These are phyloP conservation scores for Coniochaeta sp. DNA, from an alignment of 2,329 filamentous ascomycete species.

Conservation along the genomic window DNA sequence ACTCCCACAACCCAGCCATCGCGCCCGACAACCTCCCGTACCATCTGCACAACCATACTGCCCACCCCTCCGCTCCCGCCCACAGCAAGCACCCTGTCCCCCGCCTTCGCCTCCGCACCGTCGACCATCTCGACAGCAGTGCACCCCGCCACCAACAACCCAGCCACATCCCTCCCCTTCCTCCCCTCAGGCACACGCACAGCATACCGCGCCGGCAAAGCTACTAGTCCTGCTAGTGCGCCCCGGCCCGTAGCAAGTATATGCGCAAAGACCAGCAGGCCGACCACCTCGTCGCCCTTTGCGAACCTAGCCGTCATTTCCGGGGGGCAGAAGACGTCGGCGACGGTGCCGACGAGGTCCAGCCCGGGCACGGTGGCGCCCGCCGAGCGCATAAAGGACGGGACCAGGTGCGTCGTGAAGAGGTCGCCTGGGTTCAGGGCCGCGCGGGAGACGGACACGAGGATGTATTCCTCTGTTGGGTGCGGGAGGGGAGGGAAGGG, in stretches of 20 bases:
- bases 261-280: neutral
- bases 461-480: conserved; percentile 10
- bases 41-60: conserved; percentile 36
- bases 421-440: conserved; percentile 29
- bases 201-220: conserved; percentile 20
- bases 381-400: conserved; percentile 22
- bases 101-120: conserved; percentile 13
- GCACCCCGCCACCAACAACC: conserved; percentile 26
- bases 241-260: conserved; percentile 21
- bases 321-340: conserved; percentile 5
- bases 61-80: conserved; percentile 45
- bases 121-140: conserved; percentile 21
- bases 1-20: conserved; percentile 34
- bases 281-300: neutral
- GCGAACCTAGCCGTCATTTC: neutral
- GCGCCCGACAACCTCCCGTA: conserved; percentile 8
- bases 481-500: neutral
- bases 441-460: conserved; percentile 24
- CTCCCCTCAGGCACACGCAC: conserved; percentile 18
- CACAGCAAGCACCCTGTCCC: conserved; percentile 34
- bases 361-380: conserved; percentile 20
- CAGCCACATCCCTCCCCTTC: conserved; percentile 16
- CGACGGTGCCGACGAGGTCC: conserved; percentile 26
- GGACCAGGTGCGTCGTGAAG: conserved; percentile 21
- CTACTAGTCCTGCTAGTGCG: conserved; percentile 12